phyloP scores from a whole-genome alignment of 176 grass and related monocot genomes.

The Cenchrus fungigraminus region DNA sequence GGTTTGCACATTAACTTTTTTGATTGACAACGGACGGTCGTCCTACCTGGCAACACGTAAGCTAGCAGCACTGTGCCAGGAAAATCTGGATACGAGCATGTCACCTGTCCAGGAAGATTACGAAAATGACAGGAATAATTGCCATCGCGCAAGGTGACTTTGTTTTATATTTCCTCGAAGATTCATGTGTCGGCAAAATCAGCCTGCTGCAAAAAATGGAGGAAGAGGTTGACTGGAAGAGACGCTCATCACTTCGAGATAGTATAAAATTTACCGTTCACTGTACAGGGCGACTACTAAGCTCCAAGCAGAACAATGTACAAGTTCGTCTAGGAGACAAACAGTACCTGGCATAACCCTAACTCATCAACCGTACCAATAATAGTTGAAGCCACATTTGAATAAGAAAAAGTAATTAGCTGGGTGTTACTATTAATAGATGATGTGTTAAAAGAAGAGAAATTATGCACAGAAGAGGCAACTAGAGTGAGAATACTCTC shows the following conservation, averaged over 20 bases:
- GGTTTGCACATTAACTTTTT: neutral
- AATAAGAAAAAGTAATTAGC: neutral
- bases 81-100: neutral
- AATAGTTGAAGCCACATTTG: neutral
- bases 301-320: neutral
- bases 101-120: slow-evolving; percentile 13
- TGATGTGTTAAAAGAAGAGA: neutral
- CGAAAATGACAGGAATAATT: slow-evolving; percentile 27
- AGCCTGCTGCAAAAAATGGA: neutral
- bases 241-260: neutral
- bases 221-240: neutral
- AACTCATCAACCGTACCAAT: neutral
- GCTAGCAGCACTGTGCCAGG: neutral
- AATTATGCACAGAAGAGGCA: neutral
- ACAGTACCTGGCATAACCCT: neutral
- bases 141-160: neutral
- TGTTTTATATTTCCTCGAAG: slow-evolving; percentile 6
- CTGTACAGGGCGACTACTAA: neutral
- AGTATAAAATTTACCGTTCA: neutral
- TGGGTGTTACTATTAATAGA: neutral
- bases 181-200: slow-evolving; percentile 31
- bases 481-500: no score
- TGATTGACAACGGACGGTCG: neutral
- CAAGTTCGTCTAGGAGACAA: neutral
- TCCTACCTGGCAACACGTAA: slow-evolving; percentile 23